Conservation (phyloP, 805 yeast species). For the Ogataea nitratoaversa region DNA sequence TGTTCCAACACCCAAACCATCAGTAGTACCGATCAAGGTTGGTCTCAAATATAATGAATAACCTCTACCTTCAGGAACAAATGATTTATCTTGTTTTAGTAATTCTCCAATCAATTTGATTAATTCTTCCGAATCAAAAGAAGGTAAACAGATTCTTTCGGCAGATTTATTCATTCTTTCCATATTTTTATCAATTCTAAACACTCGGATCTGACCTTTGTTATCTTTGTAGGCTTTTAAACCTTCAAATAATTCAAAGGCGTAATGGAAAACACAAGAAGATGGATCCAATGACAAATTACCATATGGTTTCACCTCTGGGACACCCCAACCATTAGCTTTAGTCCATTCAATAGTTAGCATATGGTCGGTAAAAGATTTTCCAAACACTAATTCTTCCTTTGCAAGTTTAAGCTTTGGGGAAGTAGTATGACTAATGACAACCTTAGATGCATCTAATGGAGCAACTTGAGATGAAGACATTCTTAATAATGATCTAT, state of each 20-base stretch:
- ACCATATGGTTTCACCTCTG: slow-evolving; percentile 83
- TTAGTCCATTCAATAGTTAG: slow-evolving; percentile 79
- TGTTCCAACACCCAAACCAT: slow-evolving; percentile 79
- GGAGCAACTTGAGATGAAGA: slow-evolving; percentile 29
- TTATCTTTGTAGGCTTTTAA: slow-evolving; percentile 79
- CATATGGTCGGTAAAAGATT: slow-evolving; percentile 85
- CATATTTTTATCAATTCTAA: slow-evolving; percentile 93
- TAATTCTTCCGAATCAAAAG: slow-evolving; percentile 75
- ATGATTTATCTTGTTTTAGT: slow-evolving; percentile 65
- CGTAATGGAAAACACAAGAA: slow-evolving; percentile 87
- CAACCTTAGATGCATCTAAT: slow-evolving; percentile 52
- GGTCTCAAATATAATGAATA: slow-evolving; percentile 93
- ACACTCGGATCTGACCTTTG: slow-evolving; percentile 68
- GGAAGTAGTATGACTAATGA: slow-evolving; percentile 38
- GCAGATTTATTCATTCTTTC: slow-evolving; percentile 85
- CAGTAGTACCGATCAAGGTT: slow-evolving; percentile 88
- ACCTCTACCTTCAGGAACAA: slow-evolving; percentile 84
- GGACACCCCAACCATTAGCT: slow-evolving; percentile 80
- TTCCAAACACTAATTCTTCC: slow-evolving; percentile 65
- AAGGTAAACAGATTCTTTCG: slow-evolving; percentile 82
- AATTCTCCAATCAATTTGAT: slow-evolving; percentile 72
- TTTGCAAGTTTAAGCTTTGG: slow-evolving; percentile 58
- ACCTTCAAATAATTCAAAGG: slow-evolving; percentile 94
- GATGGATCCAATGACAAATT: slow-evolving; percentile 79
- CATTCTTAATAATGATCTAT: slow-evolving; percentile 14